Percentiles rank a stretch among this genome's conserved stretches.
These are phyloP conservation scores for Pseudocercospora crystallina DNA, from an alignment of 2,329 filamentous ascomycete species.

Conservation along the genomic window DNA sequence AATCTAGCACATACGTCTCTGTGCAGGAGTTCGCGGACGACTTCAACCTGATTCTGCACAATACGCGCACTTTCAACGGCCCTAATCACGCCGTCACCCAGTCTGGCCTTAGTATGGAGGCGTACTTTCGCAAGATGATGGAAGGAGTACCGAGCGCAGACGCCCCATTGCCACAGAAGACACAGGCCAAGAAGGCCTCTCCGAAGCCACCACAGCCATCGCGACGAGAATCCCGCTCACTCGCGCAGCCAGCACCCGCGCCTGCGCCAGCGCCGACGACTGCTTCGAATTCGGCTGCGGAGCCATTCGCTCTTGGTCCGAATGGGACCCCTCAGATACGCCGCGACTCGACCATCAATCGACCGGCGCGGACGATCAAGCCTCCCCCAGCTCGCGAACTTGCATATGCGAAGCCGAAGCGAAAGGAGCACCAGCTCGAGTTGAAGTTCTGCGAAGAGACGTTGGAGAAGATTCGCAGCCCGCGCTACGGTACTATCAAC, in stretches of 20 bases:
- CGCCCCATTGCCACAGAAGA: slow-evolving; percentile 56
- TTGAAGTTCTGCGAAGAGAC: slow-evolving; percentile 86
- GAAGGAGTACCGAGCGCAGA: slow-evolving; percentile 58
- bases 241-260: slow-evolving; percentile 31
- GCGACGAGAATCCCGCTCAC: slow-evolving; percentile 35
- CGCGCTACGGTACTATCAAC: slow-evolving; percentile 67
- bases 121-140: slow-evolving; percentile 62
- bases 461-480: slow-evolving; percentile 72
- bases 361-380: slow-evolving; percentile 91
- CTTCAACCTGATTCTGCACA: slow-evolving; percentile 74
- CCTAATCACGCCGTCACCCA: slow-evolving; percentile 69
- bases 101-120: slow-evolving; percentile 62
- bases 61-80: slow-evolving; percentile 82
- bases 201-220: slow-evolving; percentile 28
- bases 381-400: slow-evolving; percentile 87
- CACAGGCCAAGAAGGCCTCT: slow-evolving; percentile 39
- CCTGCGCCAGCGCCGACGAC: slow-evolving; percentile 35
- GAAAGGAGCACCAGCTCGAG: slow-evolving; percentile 84
- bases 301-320: slow-evolving; percentile 73
- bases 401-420: slow-evolving; percentile 87
- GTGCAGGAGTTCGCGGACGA: slow-evolving; percentile 74
- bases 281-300: slow-evolving; percentile 45
- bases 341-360: slow-evolving; percentile 77
- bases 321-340: slow-evolving; percentile 80
- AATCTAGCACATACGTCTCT: slow-evolving; percentile 65